Evolutionary conservation across 2,329 filamentous ascomycete genomes (phyloP).

Genomic region (Ilyonectria destructans): DNA sequence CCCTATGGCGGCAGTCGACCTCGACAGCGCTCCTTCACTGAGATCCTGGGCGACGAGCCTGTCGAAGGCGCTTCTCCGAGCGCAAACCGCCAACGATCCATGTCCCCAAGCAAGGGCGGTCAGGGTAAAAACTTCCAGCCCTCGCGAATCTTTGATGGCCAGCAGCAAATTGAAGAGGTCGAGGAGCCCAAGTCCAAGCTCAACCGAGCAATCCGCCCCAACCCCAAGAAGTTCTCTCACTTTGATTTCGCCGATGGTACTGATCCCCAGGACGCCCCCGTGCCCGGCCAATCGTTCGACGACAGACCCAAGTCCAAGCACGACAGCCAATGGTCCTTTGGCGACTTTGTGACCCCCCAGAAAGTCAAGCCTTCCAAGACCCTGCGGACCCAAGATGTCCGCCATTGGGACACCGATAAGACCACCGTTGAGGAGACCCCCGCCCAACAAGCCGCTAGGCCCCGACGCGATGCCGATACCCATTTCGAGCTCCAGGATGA

Average conservation of each 20-base stretch:
- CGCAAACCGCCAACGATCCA: constrained; percentile 66
- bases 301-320: constrained; percentile 73
- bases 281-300: constrained; percentile 59
- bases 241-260: constrained; percentile 84
- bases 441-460: constrained; percentile 73
- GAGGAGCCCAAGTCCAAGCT: constrained; percentile 61
- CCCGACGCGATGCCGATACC: constrained; percentile 83
- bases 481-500: constrained; percentile 92
- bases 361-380: constrained; percentile 77
- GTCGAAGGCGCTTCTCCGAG: constrained; percentile 63
- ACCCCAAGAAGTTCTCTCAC: constrained; percentile 87
- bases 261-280: constrained; percentile 65
- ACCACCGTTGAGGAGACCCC: constrained; percentile 68
- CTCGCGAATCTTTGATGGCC: constrained; percentile 75
- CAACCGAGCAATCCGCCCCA: constrained; percentile 72
- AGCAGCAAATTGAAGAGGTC: constrained; percentile 60
- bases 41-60: constrained; percentile 77
- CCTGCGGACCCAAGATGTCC: constrained; percentile 77
- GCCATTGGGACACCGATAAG: constrained; percentile 85
- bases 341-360: constrained; percentile 88
- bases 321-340: constrained; percentile 86
- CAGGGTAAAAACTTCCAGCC: constrained; percentile 75
- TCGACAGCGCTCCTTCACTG: constrained; percentile 78
- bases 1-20: constrained; percentile 75
- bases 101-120: constrained; percentile 66